Evolutionary conservation across 768 basidiomycete species (phyloP).

Genomic region (Symmetrospora coprosmae): DNA sequence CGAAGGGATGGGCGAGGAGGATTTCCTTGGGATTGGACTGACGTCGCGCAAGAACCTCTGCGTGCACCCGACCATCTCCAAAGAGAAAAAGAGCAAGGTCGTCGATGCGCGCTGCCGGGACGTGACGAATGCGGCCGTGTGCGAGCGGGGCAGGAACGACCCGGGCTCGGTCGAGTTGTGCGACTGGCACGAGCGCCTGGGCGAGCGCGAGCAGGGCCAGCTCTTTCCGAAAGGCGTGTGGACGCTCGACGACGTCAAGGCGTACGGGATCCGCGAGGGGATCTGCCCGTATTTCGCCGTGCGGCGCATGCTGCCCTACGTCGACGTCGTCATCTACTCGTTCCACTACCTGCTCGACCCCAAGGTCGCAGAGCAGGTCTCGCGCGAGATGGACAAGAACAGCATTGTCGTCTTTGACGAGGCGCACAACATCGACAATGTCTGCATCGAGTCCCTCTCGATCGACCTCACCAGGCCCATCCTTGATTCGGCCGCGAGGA

Average conservation of each 20-base stretch:
- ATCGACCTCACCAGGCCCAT: slow-evolving; percentile 95
- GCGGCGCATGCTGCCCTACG: slow-evolving; percentile 91
- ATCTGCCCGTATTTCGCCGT: slow-evolving; percentile 93
- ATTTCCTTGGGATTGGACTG: slow-evolving; percentile 75
- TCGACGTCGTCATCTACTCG: slow-evolving; percentile 92
- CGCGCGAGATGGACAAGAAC: slow-evolving; percentile 92
- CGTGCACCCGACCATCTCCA: slow-evolving; percentile 84
- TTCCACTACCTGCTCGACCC: slow-evolving; percentile 98
- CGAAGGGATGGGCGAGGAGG: slow-evolving; percentile 54
- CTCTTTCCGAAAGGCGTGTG: slow-evolving; percentile 74
- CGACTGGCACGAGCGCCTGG: slow-evolving; percentile 89
- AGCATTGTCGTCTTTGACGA: slow-evolving; percentile 98
- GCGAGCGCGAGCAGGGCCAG: slow-evolving; percentile 62
- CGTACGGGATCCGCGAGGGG: slow-evolving; percentile 68
- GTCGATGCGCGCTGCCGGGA: slow-evolving; percentile 96
- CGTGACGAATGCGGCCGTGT: slow-evolving; percentile 67
- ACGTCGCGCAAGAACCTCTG: slow-evolving; percentile 95
- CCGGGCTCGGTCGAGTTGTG: slow-evolving; percentile 86
- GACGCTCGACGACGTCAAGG: slow-evolving; percentile 82
- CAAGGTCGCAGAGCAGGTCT: slow-evolving; percentile 97
- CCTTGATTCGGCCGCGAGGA: slow-evolving; percentile 84
- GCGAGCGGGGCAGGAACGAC: slow-evolving; percentile 66
- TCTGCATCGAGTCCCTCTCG: slow-evolving; percentile 94
- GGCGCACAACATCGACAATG: slow-evolving; percentile 98
- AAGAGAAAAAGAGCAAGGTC: slow-evolving; percentile 95